These are phyloP conservation scores for Choricystis sp. DNA, from an alignment of 139 green algal species.

Conservation along the genomic window DNA sequence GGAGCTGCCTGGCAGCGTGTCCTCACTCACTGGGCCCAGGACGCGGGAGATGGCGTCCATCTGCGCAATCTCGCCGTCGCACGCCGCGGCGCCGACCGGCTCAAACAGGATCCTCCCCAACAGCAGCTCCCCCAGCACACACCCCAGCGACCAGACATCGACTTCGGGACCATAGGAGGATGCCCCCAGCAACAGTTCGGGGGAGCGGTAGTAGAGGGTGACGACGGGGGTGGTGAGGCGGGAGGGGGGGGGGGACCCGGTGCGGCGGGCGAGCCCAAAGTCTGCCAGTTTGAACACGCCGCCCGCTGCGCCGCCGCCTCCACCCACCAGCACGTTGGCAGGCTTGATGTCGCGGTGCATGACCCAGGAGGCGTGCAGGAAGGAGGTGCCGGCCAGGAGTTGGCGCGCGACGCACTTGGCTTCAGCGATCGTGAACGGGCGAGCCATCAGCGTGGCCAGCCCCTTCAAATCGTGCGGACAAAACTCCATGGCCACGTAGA, in stretches of 20 bases:
- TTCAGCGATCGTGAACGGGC: slow-evolving; percentile 45
- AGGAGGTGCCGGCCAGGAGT: neutral
- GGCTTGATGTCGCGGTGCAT: slow-evolving; percentile 82
- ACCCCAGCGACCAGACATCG: slow-evolving; percentile 81
- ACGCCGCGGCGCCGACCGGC: slow-evolving; percentile 52
- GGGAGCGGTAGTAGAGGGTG: slow-evolving; percentile 74
- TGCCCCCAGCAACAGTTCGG: slow-evolving; percentile 75
- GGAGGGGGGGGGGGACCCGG: slow-evolving; percentile 37
- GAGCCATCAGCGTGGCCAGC: slow-evolving; percentile 41
- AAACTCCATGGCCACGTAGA: slow-evolving; percentile 95
- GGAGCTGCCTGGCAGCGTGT: slow-evolving; percentile 41
- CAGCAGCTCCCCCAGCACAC: slow-evolving; percentile 70
- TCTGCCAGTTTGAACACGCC: slow-evolving; percentile 72
- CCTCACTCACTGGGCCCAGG: slow-evolving; percentile 6
- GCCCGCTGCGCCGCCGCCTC: slow-evolving; percentile 16
- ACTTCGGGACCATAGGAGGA: slow-evolving; percentile 52
- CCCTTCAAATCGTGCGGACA: slow-evolving; percentile 80
- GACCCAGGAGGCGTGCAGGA: slow-evolving; percentile 50
- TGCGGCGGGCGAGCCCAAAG: slow-evolving; percentile 70
- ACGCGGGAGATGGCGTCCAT: slow-evolving; percentile 13
- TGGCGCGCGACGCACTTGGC: slow-evolving; percentile 46
- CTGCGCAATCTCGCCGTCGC: slow-evolving; percentile 64
- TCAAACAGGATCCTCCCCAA: slow-evolving; percentile 53
- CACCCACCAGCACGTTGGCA: slow-evolving; percentile 81
- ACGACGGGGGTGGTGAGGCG: slow-evolving; percentile 81